phyloP scores from a whole-genome alignment of 2,329 filamentous ascomycete species.

The Fusarium chuoi region DNA sequence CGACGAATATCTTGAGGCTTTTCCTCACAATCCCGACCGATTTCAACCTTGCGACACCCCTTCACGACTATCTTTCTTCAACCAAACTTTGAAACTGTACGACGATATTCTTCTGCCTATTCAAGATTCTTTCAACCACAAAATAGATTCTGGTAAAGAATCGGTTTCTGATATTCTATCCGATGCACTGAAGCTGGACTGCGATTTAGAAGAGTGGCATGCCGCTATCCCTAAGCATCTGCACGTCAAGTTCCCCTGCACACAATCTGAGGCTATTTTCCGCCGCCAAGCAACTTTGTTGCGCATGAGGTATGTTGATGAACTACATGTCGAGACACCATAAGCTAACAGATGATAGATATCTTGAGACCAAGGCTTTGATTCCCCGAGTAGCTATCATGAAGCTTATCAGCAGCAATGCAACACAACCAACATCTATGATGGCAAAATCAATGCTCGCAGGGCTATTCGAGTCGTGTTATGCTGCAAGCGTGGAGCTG shows the following conservation, averaged over 20 bases:
- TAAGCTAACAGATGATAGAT: slow-evolving; percentile 18
- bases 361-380: slow-evolving; percentile 39
- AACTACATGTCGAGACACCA: accelerated
- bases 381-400: slow-evolving; percentile 37
- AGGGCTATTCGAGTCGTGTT: slow-evolving; percentile 35
- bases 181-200: slow-evolving; percentile 32
- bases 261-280: slow-evolving; percentile 31
- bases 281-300: slow-evolving; percentile 39
- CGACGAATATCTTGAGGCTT: slow-evolving; percentile 38
- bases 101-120: slow-evolving; percentile 36
- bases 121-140: slow-evolving; percentile 18
- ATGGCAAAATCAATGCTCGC: slow-evolving; percentile 34
- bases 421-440: slow-evolving; percentile 11
- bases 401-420: slow-evolving; percentile 24
- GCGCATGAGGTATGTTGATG: slow-evolving; percentile 29
- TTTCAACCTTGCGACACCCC: slow-evolving; percentile 34
- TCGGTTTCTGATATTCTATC: slow-evolving; percentile 21
- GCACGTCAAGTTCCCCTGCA: slow-evolving; percentile 27
- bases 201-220: slow-evolving; percentile 39
- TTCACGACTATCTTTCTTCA: slow-evolving; percentile 39
- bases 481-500: slow-evolving; percentile 38
- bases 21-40: not conserved
- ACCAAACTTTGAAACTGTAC: slow-evolving; percentile 35
- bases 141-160: not conserved
- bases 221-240: slow-evolving; percentile 34